phyloP scores from a whole-genome alignment of 2,329 filamentous ascomycete genomes.

The Byssochlamys sp. region DNA sequence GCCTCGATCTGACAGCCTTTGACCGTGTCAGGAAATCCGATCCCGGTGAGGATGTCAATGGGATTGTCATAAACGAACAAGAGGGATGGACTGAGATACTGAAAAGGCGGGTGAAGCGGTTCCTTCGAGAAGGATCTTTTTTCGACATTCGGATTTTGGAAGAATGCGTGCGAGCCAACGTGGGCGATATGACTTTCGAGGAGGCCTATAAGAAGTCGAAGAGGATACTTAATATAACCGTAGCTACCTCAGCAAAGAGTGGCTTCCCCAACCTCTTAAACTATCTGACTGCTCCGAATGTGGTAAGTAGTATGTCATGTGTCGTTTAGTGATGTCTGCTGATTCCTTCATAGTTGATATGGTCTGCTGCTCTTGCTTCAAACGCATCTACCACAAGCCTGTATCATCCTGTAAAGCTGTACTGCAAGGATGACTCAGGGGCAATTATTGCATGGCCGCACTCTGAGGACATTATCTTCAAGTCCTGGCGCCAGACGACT shows the following conservation, averaged over 20 bases:
- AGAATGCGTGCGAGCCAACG: constrained; percentile 71
- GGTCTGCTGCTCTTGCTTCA: constrained; percentile 35
- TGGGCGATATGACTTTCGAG: constrained; percentile 84
- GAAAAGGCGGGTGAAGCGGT: constrained; percentile 56
- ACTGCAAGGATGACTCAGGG: constrained; percentile 68
- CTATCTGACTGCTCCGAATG: constrained; percentile 85
- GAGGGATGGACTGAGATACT: constrained; percentile 49
- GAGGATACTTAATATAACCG: constrained; percentile 80
- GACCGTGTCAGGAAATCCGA: constrained; percentile 31
- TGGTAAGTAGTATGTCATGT: constrained; percentile 50
- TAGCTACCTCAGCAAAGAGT: constrained; percentile 63
- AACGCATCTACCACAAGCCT: constrained; percentile 48
- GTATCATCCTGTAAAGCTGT: constrained; percentile 57
- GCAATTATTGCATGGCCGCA: constrained; percentile 65
- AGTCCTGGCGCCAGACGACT: constrained; percentile 57
- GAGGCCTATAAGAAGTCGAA: constrained; percentile 82
- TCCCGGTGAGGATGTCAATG: constrained; percentile 1
- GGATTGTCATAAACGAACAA: constrained; percentile 17
- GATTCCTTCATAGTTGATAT: constrained; percentile 47
- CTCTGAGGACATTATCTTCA: constrained; percentile 50
- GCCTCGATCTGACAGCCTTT: constrained; percentile 76
- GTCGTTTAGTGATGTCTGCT: not conserved
- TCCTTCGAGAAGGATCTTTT: constrained; percentile 69
- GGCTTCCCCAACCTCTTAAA: constrained; percentile 80
- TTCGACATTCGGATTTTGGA: constrained; percentile 74